These are phyloP conservation scores for Mycosarcoma mackinlayi DNA, from an alignment of 1,284 basidiomycete species.

Conservation along the genomic window DNA sequence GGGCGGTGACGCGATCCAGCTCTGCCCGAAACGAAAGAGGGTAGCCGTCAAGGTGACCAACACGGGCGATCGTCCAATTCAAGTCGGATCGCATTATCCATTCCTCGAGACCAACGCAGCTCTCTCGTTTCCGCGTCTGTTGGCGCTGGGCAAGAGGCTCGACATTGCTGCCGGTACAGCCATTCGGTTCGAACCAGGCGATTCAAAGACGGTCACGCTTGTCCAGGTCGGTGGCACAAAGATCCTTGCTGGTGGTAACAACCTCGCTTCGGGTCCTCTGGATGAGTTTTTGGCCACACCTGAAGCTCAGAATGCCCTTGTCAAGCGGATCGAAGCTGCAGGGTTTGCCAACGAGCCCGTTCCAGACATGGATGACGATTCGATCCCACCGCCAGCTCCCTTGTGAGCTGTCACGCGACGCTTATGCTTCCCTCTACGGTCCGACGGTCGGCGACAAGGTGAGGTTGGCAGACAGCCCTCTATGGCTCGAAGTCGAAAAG, in stretches of 20 bases:
- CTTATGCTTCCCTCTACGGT: conserved; percentile 71
- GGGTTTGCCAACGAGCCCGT: conserved; percentile 52
- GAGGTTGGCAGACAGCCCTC: conserved; percentile 84
- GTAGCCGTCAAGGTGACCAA: conserved; percentile 85
- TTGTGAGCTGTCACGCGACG: conserved; percentile 50
- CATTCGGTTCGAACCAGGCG: conserved; percentile 95
- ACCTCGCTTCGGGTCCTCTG: conserved; percentile 69
- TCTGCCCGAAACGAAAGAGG: conserved; percentile 80
- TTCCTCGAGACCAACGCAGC: conserved; percentile 89
- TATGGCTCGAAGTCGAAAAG: conserved; percentile 93
- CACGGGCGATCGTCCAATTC: conserved; percentile 91
- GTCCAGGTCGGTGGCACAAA: conserved; percentile 81
- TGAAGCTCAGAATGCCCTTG: conserved; percentile 14
- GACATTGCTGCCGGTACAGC: conserved; percentile 95
- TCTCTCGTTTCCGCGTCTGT: conserved; percentile 83
- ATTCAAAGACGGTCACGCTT: conserved; percentile 83
- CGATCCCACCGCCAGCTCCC: conserved; percentile 30
- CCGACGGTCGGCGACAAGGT: conserved; percentile 92
- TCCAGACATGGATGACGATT: conserved; percentile 21
- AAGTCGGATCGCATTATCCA: conserved; percentile 77
- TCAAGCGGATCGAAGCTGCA: conserved; percentile 39
- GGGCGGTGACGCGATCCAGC: conserved; percentile 72
- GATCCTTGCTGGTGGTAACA: conserved; percentile 77
- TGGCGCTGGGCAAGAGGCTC: conserved; percentile 84
- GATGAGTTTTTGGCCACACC: conserved; percentile 30